A percentile compares a stretch with the other conserved stretches of the same genome.
phyloP scores from a whole-genome alignment of 1,284 basidiomycete genomes.

The Sanguinoderma infundibulare region DNA sequence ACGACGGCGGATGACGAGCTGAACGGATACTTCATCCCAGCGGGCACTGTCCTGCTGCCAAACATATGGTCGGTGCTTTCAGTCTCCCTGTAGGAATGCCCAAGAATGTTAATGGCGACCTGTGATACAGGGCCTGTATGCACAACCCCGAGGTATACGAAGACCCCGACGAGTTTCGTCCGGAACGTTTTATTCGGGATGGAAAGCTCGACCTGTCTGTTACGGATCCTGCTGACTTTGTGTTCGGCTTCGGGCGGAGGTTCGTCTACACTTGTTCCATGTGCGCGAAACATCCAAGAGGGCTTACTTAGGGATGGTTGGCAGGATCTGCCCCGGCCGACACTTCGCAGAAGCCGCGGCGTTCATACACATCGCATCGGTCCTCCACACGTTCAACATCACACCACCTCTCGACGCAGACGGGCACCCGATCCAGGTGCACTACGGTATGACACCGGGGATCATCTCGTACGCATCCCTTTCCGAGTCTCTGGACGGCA shows the following conservation, averaged over 20 bases:
- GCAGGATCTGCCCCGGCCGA: slow-evolving; percentile 35
- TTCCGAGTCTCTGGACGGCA: background rate
- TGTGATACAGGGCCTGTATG: slow-evolving; percentile 3
- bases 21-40: slow-evolving; percentile 15
- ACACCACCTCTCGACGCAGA: slow-evolving; percentile 1
- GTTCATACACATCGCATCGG: slow-evolving; percentile 6
- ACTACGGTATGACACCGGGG: background rate
- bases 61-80: slow-evolving; percentile 26
- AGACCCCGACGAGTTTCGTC: background rate
- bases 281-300: background rate
- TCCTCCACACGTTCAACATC: slow-evolving; percentile 6
- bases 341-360: slow-evolving; percentile 30
- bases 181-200: slow-evolving; percentile 2
- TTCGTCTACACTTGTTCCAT: background rate
- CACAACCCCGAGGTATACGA: background rate
- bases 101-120: background rate
- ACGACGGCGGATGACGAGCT: slow-evolving; percentile 17
- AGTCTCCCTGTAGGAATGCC: background rate
- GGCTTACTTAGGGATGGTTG: background rate
- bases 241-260: background rate
- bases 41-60: slow-evolving; percentile 20
- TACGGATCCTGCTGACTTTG: background rate
- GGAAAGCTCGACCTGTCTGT: background rate
- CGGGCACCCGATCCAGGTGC: background rate
- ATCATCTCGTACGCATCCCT: slow-evolving; percentile 2